phyloP scores from a whole-genome alignment of 257 asterid genomes.

The Przewalskia tangutica region DNA sequence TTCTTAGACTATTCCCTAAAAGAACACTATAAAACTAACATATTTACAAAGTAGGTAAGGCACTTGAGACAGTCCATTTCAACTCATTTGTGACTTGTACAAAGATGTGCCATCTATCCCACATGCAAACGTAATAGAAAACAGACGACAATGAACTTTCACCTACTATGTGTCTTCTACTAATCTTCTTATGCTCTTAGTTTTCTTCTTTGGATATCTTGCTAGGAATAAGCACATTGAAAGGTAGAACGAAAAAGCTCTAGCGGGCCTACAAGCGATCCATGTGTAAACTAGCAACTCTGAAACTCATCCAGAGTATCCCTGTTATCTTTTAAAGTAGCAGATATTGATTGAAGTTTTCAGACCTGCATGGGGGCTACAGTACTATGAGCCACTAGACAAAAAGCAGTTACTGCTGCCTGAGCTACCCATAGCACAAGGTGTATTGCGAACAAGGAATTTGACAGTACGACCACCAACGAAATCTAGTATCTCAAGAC shows the following conservation, averaged over 20 bases:
- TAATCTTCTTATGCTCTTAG: background rate
- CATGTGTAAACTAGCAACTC: background rate
- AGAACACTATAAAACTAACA: background rate
- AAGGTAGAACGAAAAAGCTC: background rate
- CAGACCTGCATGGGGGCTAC: background rate
- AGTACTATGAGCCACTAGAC: slow-evolving; percentile 35
- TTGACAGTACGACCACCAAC: slow-evolving; percentile 41
- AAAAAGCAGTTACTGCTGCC: slow-evolving; percentile 60
- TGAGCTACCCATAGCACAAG: slow-evolving; percentile 56
- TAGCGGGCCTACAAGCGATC: background rate
- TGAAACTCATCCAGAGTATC: background rate
- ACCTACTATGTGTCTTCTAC: background rate
- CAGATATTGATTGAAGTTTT: background rate
- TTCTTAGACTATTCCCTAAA: background rate
- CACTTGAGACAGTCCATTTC: background rate
- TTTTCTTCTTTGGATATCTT: background rate
- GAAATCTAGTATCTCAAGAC: slow-evolving; percentile 56
- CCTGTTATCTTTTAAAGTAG: background rate
- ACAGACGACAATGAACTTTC: background rate
- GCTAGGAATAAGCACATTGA: background rate
- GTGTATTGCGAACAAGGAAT: slow-evolving; percentile 53
- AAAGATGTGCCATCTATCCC: background rate
- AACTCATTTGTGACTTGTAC: background rate
- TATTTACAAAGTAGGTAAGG: background rate
- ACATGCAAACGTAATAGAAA: background rate